Evolutionary conservation across 169 alveolate species (phyloP).

Genomic region (Eimeria sp.): DNA sequence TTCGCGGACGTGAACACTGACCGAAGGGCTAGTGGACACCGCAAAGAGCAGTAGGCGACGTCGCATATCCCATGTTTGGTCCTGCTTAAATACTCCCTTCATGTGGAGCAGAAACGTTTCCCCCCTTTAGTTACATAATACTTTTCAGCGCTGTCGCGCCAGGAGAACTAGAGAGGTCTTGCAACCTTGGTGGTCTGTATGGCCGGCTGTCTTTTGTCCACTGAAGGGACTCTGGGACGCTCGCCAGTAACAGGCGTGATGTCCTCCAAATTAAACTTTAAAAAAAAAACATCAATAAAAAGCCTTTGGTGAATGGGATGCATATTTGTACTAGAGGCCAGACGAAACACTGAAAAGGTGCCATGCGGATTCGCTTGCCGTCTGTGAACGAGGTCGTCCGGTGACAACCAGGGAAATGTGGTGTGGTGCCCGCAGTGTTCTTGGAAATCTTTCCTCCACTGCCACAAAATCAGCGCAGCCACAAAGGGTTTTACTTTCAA

Average conservation of each 20-base stretch:
- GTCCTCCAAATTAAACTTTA: neutral
- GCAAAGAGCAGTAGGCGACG: neutral
- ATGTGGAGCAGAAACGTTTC: neutral
- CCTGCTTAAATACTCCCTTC: neutral
- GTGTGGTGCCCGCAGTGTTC: neutral
- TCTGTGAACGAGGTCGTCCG: neutral
- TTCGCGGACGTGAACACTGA: neutral
- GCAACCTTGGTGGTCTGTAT: neutral
- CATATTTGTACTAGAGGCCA: neutral
- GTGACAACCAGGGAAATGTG: constrained; percentile 3
- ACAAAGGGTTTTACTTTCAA: neutral
- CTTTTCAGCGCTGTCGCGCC: neutral
- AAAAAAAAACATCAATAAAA: neutral
- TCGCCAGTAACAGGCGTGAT: constrained; percentile 35
- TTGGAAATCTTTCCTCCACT: neutral
- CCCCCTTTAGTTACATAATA: neutral
- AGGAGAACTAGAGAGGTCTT: neutral
- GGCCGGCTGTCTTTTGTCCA: constrained; percentile 54
- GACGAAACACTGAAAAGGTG: constrained; percentile 6
- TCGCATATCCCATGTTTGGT: neutral
- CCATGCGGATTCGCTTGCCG: neutral
- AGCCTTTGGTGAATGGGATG: neutral
- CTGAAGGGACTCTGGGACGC: constrained; percentile 32
- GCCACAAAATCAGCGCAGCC: neutral
- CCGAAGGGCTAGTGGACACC: neutral